Evolutionary conservation across 2,329 filamentous ascomycete species (phyloP).

Genomic region (Fusarium sp.): DNA sequence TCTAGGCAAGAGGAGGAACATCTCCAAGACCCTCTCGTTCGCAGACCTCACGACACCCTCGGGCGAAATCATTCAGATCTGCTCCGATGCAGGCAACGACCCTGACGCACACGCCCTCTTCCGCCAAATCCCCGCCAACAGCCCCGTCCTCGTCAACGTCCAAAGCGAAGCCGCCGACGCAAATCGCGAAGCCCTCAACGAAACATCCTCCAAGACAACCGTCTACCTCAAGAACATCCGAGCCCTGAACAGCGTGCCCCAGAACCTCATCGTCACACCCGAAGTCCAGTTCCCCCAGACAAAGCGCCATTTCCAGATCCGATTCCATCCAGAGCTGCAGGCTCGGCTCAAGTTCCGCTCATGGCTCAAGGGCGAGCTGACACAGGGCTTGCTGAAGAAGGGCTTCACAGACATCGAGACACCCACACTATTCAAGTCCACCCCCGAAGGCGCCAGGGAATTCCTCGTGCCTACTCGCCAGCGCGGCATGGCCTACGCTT

Average conservation of each 20-base stretch:
- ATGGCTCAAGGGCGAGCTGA: slow-evolving; percentile 63
- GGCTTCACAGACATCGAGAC: slow-evolving; percentile 87
- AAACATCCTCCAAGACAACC: slow-evolving; percentile 59
- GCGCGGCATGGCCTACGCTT: slow-evolving; percentile 82
- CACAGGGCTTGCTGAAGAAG: slow-evolving; percentile 64
- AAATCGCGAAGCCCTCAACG: slow-evolving; percentile 35
- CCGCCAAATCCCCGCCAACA: slow-evolving; percentile 60
- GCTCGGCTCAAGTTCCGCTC: slow-evolving; percentile 78
- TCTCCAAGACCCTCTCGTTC: slow-evolving; percentile 78
- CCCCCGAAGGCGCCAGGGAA: slow-evolving; percentile 92
- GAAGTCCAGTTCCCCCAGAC: slow-evolving; percentile 79
- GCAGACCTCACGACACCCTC: slow-evolving; percentile 62
- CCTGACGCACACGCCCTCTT: slow-evolving; percentile 56
- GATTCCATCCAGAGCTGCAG: slow-evolving; percentile 75
- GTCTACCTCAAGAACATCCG: slow-evolving; percentile 69
- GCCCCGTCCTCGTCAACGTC: slow-evolving; percentile 63
- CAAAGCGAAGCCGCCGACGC: slow-evolving; percentile 43
- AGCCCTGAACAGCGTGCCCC: slow-evolving; percentile 53
- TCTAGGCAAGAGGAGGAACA: slow-evolving; percentile 72
- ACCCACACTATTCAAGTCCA: slow-evolving; percentile 95
- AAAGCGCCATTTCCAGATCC: slow-evolving; percentile 84
- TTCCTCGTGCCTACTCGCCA: slow-evolving; percentile 90
- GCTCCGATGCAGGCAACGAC: slow-evolving; percentile 54
- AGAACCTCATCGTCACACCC: slow-evolving; percentile 79
- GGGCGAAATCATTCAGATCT: slow-evolving; percentile 58